phyloP scores from a whole-genome alignment of 805 yeast species.

The Vanderwaltozyma yarrowii region DNA sequence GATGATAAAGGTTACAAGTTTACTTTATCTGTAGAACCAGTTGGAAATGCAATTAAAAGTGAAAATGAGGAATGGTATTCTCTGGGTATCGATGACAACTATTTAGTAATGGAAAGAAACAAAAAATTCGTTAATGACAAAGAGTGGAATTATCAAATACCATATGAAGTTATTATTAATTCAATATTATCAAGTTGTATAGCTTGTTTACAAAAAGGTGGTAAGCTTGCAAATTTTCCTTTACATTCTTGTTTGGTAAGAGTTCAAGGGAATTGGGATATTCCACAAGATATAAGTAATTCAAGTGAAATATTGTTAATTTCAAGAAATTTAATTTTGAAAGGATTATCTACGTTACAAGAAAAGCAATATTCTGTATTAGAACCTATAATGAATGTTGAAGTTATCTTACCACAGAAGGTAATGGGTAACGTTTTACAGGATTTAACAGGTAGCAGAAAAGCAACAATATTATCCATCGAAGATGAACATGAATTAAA shows the following conservation, averaged over 20 bases:
- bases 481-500: slow-evolving; percentile 42
- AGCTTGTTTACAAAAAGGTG: slow-evolving; percentile 60
- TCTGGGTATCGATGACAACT: slow-evolving; percentile 28
- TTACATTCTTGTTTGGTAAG: slow-evolving; percentile 51
- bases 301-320: slow-evolving; percentile 35
- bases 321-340: slow-evolving; percentile 37
- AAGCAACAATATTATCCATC: slow-evolving; percentile 62
- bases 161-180: slow-evolving; percentile 42
- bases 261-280: slow-evolving; percentile 37
- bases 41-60: neutral
- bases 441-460: slow-evolving; percentile 70
- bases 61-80: slow-evolving; percentile 19
- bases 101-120: slow-evolving; percentile 22
- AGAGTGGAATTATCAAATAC: slow-evolving; percentile 41
- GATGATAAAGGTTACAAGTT: slow-evolving; percentile 13
- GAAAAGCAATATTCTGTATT: slow-evolving; percentile 40
- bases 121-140: slow-evolving; percentile 17
- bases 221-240: slow-evolving; percentile 38
- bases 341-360: slow-evolving; percentile 23
- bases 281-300: slow-evolving; percentile 41
- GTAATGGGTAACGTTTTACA: slow-evolving; percentile 77
- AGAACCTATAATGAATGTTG: slow-evolving; percentile 83
- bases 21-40: slow-evolving; percentile 12
- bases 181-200: slow-evolving; percentile 47
- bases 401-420: slow-evolving; percentile 54